Evolutionary conservation across 257 asterid species (phyloP).

Genomic region (Solanum medicagineum): DNA sequence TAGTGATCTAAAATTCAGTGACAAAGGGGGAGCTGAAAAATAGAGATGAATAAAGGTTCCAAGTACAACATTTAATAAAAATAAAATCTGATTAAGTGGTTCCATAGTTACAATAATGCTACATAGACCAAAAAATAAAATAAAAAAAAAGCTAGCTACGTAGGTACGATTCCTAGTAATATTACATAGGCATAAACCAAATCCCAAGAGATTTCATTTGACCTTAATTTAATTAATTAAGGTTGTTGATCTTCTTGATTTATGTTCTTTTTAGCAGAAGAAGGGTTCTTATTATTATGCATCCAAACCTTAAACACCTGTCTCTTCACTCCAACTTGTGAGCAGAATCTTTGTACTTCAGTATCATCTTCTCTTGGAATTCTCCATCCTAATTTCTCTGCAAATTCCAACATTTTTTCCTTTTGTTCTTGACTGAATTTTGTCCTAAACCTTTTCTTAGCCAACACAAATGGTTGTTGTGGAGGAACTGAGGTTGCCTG

Average conservation of each 20-base stretch:
- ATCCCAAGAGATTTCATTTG: neutral
- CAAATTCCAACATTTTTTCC: conserved; percentile 81
- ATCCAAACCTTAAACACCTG: conserved; percentile 95
- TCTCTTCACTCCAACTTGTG: conserved; percentile 73
- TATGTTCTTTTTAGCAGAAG: conserved; percentile 23
- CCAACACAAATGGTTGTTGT: conserved; percentile 37
- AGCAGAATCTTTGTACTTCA: conserved; percentile 73
- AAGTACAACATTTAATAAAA: neutral
- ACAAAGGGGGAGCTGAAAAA: neutral
- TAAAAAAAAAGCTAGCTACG: neutral
- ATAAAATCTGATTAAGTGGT: neutral
- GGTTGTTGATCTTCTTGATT: neutral
- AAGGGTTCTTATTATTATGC: conserved; percentile 69
- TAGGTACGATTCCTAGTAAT: neutral
- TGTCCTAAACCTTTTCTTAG: conserved; percentile 60
- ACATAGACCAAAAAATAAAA: neutral
- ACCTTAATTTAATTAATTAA: neutral
- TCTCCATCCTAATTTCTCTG: conserved; percentile 89
- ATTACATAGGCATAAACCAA: neutral
- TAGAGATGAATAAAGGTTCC: neutral
- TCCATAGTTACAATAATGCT: neutral
- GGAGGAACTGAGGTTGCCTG: conserved; percentile 26
- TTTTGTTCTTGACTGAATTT: conserved; percentile 79
- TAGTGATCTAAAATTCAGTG: neutral
- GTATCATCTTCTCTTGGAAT: conserved; percentile 88